Percentiles rank a stretch among this genome's conserved stretches.
These are phyloP conservation scores for Tinospora cordifolia DNA, from an alignment of 164 flowering plant genomes.

Conservation along the genomic window DNA sequence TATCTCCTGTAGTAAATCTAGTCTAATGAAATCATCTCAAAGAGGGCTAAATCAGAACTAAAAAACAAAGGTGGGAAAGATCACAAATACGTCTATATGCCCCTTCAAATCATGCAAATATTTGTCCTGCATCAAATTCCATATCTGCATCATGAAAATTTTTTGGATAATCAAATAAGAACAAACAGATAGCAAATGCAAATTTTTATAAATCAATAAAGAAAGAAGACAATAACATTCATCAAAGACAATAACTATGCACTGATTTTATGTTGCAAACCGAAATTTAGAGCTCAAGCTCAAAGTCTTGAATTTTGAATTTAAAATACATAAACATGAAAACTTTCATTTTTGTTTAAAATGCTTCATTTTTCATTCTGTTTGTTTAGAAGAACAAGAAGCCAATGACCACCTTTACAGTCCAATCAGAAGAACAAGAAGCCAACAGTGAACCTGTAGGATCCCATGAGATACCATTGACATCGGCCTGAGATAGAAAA, in stretches of 20 bases:
- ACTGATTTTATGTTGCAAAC: not conserved
- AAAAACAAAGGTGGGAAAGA: conserved; percentile 2
- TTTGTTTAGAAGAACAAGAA: not conserved
- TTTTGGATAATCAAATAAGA: not conserved
- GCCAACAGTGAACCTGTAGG: conserved; percentile 85
- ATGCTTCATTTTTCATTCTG: not conserved
- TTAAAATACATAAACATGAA: not conserved
- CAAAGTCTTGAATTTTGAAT: not conserved
- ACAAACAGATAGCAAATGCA: not conserved
- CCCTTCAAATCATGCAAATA: conserved; percentile 74
- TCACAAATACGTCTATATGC: conserved; percentile 56
- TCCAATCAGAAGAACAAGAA: conserved; percentile 91
- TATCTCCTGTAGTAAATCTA: conserved; percentile 61
- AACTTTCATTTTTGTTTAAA: not conserved
- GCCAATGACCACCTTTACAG: conserved; percentile 66
- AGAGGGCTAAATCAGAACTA: not conserved
- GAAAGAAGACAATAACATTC: not conserved
- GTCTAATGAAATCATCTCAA: not conserved
- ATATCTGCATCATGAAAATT: conserved; percentile 55
- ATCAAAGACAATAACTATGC: not conserved
- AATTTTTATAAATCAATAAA: not conserved
- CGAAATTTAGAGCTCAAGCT: not conserved
- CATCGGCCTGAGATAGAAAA: conserved; percentile 73
- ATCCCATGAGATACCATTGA: conserved; percentile 97
- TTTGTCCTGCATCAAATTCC: conserved; percentile 84